Evolutionary conservation across 192 early-diverging fungal genomes (phyloP).

Genomic region (Paraglomus brasilianum): DNA sequence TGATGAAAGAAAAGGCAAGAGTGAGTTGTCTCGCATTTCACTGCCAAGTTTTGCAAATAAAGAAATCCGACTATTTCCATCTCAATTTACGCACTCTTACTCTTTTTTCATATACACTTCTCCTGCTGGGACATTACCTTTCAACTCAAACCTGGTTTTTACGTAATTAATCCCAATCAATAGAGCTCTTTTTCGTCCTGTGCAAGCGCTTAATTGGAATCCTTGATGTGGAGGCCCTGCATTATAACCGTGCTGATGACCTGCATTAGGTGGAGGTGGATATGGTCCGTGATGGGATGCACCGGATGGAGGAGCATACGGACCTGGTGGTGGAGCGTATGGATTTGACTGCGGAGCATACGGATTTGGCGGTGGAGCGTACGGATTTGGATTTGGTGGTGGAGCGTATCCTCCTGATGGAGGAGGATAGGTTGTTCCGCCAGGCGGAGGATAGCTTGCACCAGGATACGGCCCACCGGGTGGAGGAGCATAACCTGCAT

Average conservation of each 20-base stretch:
- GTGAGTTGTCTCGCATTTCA: no score
- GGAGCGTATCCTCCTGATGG: neutral
- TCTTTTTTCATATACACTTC: no score
- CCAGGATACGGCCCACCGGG: neutral
- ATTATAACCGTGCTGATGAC: slow-evolving; percentile 33
- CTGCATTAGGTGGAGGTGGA: slow-evolving; percentile 1
- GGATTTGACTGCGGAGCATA: neutral
- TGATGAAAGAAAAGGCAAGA: no score
- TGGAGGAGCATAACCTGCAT: slow-evolving; percentile 3
- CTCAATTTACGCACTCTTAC: no score
- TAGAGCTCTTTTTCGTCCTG: slow-evolving; percentile 77
- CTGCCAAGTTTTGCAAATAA: no score
- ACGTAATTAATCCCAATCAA: slow-evolving; percentile 94
- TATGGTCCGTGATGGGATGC: slow-evolving; percentile 21
- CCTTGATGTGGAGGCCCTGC: slow-evolving; percentile 35
- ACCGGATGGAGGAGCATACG: slow-evolving; percentile 32
- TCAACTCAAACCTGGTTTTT: slow-evolving; percentile 57
- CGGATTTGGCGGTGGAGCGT: slow-evolving; percentile 23
- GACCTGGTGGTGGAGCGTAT: slow-evolving; percentile 6
- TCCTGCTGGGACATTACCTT: no score
- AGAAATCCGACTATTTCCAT: no score
- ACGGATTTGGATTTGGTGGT: slow-evolving; percentile 3
- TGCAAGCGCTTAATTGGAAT: slow-evolving; percentile 55
- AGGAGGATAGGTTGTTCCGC: neutral
- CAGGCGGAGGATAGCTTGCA: neutral